A percentile compares a stretch with the other conserved stretches of the same genome.
Conservation (phyloP, 331 rosid species). For the Acacia pycnantha region DNA sequence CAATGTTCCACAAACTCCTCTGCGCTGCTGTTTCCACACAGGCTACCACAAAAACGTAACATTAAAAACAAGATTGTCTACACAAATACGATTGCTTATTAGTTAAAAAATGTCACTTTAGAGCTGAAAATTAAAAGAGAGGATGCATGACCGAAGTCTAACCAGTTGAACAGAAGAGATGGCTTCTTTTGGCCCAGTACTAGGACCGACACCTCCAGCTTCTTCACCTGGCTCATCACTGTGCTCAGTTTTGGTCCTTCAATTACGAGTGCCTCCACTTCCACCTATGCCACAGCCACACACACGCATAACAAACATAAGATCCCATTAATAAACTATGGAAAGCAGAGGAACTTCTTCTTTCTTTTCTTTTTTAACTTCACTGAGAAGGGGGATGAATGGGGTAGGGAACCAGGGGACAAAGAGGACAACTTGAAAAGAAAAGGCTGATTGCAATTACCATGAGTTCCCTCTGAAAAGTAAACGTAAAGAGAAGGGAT, state of each 20-base stretch:
- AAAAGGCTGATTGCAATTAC: constrained; percentile 16
- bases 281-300: constrained; percentile 58
- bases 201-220: constrained; percentile 81
- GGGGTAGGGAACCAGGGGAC: not conserved
- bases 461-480: constrained; percentile 25
- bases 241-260: constrained; percentile 85
- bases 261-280: constrained; percentile 88
- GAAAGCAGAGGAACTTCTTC: not conserved
- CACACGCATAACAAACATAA: constrained; percentile 3
- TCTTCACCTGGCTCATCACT: constrained; percentile 88
- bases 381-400: not conserved
- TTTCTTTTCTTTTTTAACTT: not conserved
- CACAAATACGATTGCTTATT: not conserved
- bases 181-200: constrained; percentile 89
- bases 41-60: constrained; percentile 37
- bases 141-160: constrained; percentile 36
- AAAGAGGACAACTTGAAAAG: constrained; percentile 12
- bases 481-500: constrained; percentile 26
- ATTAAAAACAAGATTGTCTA: not conserved
- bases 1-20: constrained; percentile 83
- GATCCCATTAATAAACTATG: not conserved
- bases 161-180: constrained; percentile 71
- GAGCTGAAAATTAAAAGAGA: not conserved
- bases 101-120: not conserved
- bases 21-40: constrained; percentile 58